Conservation (phyloP, 139 green algal genomes). For the Zygnema cylindricum region DNA sequence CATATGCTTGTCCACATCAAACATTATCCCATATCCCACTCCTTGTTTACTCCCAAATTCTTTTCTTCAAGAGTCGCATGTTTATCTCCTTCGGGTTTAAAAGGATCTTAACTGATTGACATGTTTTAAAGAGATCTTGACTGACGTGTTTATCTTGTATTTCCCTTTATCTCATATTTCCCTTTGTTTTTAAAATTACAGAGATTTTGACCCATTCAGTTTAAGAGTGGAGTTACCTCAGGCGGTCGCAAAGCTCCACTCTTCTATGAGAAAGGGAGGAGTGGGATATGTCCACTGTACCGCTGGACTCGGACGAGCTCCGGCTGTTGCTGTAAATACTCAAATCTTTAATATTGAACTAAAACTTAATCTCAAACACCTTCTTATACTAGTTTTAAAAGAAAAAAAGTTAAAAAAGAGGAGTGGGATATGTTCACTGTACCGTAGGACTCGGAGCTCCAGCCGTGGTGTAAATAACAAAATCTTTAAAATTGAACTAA, state of each 20-base stretch:
- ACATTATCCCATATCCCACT: too few relatives aligned
- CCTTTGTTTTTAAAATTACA: neutral
- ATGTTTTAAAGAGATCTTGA: neutral
- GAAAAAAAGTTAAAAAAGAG: too few relatives aligned
- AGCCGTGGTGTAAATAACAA: conserved; percentile 73
- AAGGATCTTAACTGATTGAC: neutral
- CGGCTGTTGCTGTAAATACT: conserved; percentile 77
- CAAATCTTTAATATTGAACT: too few relatives aligned
- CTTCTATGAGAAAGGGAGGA: conserved; percentile 25
- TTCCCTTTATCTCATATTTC: neutral
- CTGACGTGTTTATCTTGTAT: neutral
- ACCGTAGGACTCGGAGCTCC: conserved; percentile 93
- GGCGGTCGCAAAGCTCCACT: conserved; percentile 48
- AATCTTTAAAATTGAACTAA: too few relatives aligned
- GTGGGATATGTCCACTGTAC: conserved; percentile 95
- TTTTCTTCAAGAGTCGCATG: too few relatives aligned
- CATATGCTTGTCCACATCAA: too few relatives aligned
- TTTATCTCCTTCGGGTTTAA: too few relatives aligned
- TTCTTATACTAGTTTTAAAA: too few relatives aligned
- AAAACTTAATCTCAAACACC: too few relatives aligned
- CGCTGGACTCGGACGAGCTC: conserved; percentile 89
- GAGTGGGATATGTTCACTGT: conserved; percentile 91
- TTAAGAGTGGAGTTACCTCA: conserved; percentile 64
- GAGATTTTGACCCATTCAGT: conserved; percentile 92
- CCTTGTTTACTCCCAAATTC: too few relatives aligned